Evolutionary conservation across 2,329 filamentous ascomycete species (phyloP), one percentile per base, ranked within the genome.

Genomic region (Epichloe typhina): DNA sequence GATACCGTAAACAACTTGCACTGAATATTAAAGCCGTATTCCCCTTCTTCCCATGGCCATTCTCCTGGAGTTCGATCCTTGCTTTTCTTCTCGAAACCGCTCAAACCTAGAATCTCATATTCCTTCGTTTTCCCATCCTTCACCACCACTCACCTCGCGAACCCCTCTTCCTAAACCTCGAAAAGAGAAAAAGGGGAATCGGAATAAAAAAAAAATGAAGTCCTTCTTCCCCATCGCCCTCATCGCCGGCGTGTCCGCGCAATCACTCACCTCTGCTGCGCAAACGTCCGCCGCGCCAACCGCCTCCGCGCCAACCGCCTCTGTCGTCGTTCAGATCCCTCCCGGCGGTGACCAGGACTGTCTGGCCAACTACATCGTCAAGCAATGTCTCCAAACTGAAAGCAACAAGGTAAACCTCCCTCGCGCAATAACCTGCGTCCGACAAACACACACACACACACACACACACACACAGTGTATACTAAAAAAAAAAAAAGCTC

Each of bases 291-390:
- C n/a, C 38, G 12, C 19, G 7, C 8, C 21, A 4, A 17, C 26
- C 3, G 1, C 11, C n/a, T 11, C 4, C 3, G 7, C 8, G n/a
- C 39, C 46, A 15, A 23, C 45, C 5, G 17, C 26, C 46, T 46
- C 50, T n/a, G 35, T 45, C 4, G 33, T 38, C 5, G 41, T 44
- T 21, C 43, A 31, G 17, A 49, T 45, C 31, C 23, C 46, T 2
- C 23, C 42, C 1, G 50, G 50, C 26, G 50, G 50, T 36, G 60
- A 60, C 48, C 54, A 51, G 37, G 31, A 41, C 46, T 76, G 73
- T 58, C 63, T 60, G 8, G 73, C 73, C 56, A 65, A 72, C 49
- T 69, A 70, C 65, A 75, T 76, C 41, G 69, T 76, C 58, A 64
- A 66, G 51, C 57, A 65, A 51, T 76, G 73, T 59, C 64, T 76